Percentiles rank a stretch among this genome's conserved stretches.
These are phyloP conservation scores for Arctostaphylos glauca DNA, from an alignment of 148 eudicot genomes.

Conservation along the genomic window DNA sequence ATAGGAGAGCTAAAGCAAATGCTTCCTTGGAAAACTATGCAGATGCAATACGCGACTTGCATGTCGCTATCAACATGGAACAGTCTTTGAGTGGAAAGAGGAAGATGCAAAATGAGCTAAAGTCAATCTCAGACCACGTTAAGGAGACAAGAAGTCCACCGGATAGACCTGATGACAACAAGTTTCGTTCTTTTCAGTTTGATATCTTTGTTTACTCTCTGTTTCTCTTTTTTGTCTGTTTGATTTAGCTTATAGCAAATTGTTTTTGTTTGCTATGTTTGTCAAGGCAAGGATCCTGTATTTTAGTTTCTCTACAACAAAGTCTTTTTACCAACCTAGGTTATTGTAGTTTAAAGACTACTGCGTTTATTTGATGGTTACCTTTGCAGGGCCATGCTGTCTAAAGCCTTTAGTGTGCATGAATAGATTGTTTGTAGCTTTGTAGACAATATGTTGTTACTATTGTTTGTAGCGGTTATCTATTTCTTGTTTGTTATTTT, in stretches of 20 bases:
- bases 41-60: conserved; percentile 63
- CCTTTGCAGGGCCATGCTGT: neutral
- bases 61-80: conserved; percentile 56
- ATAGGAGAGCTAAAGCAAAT: conserved; percentile 83
- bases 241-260: no score
- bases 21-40: conserved; percentile 54
- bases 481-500: neutral
- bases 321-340: neutral
- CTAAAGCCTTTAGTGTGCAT: neutral
- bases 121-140: conserved; percentile 25
- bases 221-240: neutral
- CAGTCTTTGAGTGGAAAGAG: conserved; percentile 57
- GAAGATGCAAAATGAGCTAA: conserved; percentile 65
- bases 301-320: neutral
- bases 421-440: neutral
- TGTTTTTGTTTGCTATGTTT: no score
- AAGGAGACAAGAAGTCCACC: conserved; percentile 20
- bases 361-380: neutral
- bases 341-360: neutral
- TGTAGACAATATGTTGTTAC: neutral
- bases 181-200: conserved; percentile 30
- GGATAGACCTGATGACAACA: conserved; percentile 24
- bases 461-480: neutral
- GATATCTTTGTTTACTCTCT: conserved; percentile 9
- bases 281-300: no score